These are phyloP conservation scores for Aspergillus jensenii DNA, from an alignment of 2,329 filamentous ascomycete species.

Conservation along the genomic window DNA sequence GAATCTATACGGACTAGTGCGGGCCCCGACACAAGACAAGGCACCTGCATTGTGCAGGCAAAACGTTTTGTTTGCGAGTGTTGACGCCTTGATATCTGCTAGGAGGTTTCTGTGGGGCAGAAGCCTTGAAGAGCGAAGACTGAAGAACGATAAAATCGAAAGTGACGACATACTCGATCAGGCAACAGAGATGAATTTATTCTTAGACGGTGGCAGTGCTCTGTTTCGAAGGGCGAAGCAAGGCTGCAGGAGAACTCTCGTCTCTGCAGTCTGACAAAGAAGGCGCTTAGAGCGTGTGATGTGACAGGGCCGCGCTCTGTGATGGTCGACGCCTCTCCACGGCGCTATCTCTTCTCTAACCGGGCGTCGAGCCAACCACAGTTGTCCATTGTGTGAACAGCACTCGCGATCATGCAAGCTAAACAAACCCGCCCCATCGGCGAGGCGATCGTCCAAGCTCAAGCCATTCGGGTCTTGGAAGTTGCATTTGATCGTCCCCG, in stretches of 20 bases:
- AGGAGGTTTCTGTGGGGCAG: neutral
- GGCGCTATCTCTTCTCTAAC: constrained; percentile 19
- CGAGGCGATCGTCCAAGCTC: constrained; percentile 5
- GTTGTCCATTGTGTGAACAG: constrained; percentile 13
- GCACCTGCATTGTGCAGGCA: no score
- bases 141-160: neutral
- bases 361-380: constrained; percentile 16
- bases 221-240: neutral
- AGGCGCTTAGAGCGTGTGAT: constrained; percentile 17
- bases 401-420: constrained; percentile 13
- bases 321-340: constrained; percentile 20
- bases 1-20: no score
- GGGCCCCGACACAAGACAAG: no score
- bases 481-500: constrained; percentile 2
- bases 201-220: constrained; percentile 10
- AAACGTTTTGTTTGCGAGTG: no score
- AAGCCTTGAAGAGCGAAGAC: neutral
- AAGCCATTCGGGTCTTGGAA: constrained; percentile 4
- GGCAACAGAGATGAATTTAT: neutral
- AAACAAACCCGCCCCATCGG: constrained; percentile 1
- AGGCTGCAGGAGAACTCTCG: neutral
- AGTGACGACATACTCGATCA: neutral
- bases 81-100: neutral
- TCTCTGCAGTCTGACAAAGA: neutral
- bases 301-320: constrained; percentile 17